A percentile compares a stretch with the other conserved stretches of the same genome.
These are phyloP conservation scores for Rhizophagus prolifer DNA, from an alignment of 192 early-diverging fungal genomes.

Conservation along the genomic window DNA sequence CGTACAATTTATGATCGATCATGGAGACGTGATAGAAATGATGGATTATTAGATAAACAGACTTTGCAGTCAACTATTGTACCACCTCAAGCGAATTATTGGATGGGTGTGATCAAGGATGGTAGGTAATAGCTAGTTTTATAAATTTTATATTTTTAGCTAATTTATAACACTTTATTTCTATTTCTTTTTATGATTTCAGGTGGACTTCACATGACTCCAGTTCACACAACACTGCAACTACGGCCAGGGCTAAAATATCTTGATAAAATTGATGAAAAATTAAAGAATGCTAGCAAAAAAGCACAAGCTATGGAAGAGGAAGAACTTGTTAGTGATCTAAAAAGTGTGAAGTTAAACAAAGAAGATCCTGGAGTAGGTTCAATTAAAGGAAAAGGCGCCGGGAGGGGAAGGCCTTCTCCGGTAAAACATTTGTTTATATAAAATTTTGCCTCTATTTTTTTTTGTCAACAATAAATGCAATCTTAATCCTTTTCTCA, in stretches of 20 bases:
- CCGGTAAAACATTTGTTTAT: background rate
- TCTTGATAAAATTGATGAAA: conserved; percentile 87
- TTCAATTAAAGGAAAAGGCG: conserved; percentile 1
- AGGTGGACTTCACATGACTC: conserved; percentile 87
- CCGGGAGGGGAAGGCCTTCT: background rate
- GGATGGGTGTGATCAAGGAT: conserved; percentile 76
- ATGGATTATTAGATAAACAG: conserved; percentile 76
- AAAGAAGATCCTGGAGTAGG: conserved; percentile 41
- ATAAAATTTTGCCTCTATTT: background rate
- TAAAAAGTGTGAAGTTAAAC: conserved; percentile 32
- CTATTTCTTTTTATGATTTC: conserved; percentile 16
- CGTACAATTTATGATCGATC: conserved; percentile 57
- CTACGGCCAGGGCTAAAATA: conserved; percentile 88
- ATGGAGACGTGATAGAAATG: conserved; percentile 36
- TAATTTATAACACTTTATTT: background rate
- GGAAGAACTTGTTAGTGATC: conserved; percentile 50
- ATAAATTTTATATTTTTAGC: conserved; percentile 1
- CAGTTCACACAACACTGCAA: conserved; percentile 71
- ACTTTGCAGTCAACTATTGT: conserved; percentile 75
- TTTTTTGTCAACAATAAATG: background rate
- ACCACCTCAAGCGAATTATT: conserved; percentile 77
- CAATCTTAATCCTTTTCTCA: background rate
- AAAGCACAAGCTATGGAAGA: conserved; percentile 68
- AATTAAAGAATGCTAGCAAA: conserved; percentile 67
- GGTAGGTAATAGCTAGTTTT: conserved; percentile 41